phyloP scores from a whole-genome alignment of 352 stramenopile species.

The Thalassiosira exigua region DNA sequence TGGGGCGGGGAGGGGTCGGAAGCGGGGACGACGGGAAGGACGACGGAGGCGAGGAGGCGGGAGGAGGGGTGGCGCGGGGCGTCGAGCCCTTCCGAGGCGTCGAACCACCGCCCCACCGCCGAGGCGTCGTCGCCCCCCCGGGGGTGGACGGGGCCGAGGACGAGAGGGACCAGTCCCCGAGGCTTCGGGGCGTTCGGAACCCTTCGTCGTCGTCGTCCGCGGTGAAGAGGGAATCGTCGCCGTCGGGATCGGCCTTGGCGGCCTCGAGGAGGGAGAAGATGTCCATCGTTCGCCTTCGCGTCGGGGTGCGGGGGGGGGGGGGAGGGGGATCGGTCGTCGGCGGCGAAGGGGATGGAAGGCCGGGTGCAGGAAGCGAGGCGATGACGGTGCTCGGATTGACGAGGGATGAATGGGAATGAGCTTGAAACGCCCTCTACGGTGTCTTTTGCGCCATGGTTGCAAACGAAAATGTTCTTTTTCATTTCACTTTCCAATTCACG shows the following conservation, averaged over 20 bases:
- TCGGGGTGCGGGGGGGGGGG: too few species aligned
- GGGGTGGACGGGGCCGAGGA: background rate
- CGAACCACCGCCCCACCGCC: background rate
- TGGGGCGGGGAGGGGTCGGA: conserved; percentile 38
- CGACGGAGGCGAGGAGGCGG: conserved; percentile 7
- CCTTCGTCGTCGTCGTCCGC: background rate
- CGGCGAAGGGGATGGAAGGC: conserved; percentile 39
- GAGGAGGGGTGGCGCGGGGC: conserved; percentile 16
- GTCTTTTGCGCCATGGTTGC: background rate
- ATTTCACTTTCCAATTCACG: too few species aligned
- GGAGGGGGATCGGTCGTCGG: conserved; percentile 11
- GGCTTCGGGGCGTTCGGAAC: background rate
- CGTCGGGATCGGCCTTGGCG: background rate
- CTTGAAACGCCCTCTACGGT: conserved; percentile 12
- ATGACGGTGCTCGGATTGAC: conserved; percentile 29
- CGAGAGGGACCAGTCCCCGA: too few species aligned
- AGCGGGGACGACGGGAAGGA: background rate
- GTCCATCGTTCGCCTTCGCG: conserved; percentile 16
- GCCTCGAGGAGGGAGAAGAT: conserved; percentile 7
- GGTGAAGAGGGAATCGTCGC: background rate
- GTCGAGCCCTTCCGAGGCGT: conserved; percentile 10
- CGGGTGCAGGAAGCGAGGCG: conserved; percentile 40
- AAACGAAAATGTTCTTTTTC: too few species aligned
- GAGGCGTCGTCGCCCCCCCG: background rate
- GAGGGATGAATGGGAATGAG: conserved; percentile 37